Conservation (phyloP, 116 monocot species). For the Zostera marina region DNA sequence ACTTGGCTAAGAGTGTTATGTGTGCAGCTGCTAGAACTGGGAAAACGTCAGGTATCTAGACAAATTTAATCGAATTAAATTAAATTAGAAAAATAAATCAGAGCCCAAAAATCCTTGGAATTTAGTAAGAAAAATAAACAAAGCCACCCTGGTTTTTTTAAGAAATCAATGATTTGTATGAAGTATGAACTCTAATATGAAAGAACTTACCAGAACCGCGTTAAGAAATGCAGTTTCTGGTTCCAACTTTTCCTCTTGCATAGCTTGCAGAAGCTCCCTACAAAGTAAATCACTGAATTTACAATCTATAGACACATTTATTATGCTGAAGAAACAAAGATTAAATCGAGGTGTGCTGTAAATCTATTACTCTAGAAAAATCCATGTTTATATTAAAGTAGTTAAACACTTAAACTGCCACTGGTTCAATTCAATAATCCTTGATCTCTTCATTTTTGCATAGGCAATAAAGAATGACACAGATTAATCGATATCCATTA, state of each 20-base stretch:
- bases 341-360: too few species aligned
- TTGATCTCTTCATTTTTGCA: too few species aligned
- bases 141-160: neutral
- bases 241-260: slow-evolving; percentile 56
- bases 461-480: too few species aligned
- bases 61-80: neutral
- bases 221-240: slow-evolving; percentile 78
- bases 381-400: too few species aligned
- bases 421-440: too few species aligned
- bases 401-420: too few species aligned
- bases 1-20: slow-evolving; percentile 55
- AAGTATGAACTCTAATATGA: neutral
- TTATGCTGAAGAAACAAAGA: too few species aligned
- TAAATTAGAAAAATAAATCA: neutral
- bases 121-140: neutral
- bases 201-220: slow-evolving; percentile 55
- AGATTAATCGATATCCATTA: too few species aligned
- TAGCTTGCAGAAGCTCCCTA: slow-evolving; percentile 58
- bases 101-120: too few species aligned
- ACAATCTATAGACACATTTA: too few species aligned
- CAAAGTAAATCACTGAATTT: slow-evolving; percentile 3
- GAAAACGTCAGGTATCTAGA: slow-evolving; percentile 77
- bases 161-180: neutral
- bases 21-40: slow-evolving; percentile 79
- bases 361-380: too few species aligned